Percentiles rank a stretch among this genome's conserved stretches.
Conservation (phyloP, 345 rosid species). For the Crucihimalaya himalaica region DNA sequence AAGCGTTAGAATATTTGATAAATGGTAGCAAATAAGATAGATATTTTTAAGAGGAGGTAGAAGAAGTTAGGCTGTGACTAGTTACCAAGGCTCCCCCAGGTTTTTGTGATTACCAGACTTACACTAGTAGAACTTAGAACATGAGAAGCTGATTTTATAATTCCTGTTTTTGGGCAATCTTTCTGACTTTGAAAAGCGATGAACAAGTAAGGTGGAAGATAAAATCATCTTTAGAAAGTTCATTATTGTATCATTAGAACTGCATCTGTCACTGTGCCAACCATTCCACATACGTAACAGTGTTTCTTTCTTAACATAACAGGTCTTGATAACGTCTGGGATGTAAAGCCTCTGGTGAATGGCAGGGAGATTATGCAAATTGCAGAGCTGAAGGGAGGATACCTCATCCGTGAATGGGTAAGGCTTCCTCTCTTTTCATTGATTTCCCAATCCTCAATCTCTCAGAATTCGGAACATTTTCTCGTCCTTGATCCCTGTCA, state of each 20-base stretch:
- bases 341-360: constrained; percentile 71
- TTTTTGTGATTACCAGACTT: not conserved
- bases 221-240: not conserved
- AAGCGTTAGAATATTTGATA: constrained; percentile 21
- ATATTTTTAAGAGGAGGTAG: constrained; percentile 4
- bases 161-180: not conserved
- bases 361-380: constrained; percentile 82
- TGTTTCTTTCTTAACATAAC: constrained; percentile 30
- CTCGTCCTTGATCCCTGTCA: constrained; percentile 7
- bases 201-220: not conserved
- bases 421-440: constrained; percentile 30
- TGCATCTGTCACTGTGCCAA: not conserved
- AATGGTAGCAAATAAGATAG: not conserved
- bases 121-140: not conserved
- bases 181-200: not conserved
- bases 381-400: constrained; percentile 82
- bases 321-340: constrained; percentile 88
- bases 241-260: not conserved
- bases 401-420: constrained; percentile 86
- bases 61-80: not conserved
- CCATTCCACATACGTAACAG: not conserved
- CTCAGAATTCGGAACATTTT: not conserved
- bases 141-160: not conserved
- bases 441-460: not conserved
- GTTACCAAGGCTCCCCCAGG: not conserved